Percentiles rank a stretch among this genome's conserved stretches.
Conservation (phyloP, 2,329 filamentous ascomycete genomes). For the Penicillium sp. region DNA sequence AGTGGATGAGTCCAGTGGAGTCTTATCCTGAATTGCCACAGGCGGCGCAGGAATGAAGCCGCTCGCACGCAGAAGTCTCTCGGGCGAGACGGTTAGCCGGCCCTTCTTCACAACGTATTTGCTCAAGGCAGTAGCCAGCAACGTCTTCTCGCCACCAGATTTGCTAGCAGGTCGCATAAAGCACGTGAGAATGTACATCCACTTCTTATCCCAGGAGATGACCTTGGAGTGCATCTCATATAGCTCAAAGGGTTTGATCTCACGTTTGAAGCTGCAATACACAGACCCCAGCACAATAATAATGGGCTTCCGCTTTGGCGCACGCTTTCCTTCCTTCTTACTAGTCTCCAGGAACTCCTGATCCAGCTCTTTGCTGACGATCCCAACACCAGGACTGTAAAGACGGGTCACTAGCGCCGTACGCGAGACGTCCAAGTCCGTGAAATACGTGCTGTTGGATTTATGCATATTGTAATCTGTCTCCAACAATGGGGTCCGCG, state of each 20-base stretch:
- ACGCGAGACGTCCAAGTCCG: constrained; percentile 79
- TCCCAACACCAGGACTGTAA: constrained; percentile 56
- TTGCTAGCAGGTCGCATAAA: constrained; percentile 57
- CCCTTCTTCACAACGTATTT: constrained; percentile 84
- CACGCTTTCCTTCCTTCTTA: constrained; percentile 52
- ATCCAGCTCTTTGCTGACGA: constrained; percentile 53
- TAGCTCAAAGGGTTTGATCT: constrained; percentile 66
- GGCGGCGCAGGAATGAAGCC: constrained; percentile 73
- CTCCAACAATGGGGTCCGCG: constrained; percentile 69
- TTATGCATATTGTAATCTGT: constrained; percentile 87
- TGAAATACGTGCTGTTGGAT: constrained; percentile 81
- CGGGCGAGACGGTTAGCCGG: constrained; percentile 78
- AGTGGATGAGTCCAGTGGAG: constrained; percentile 17
- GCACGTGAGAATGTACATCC: constrained; percentile 73
- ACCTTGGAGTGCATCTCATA: constrained; percentile 74
- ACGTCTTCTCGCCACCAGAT: constrained; percentile 57
- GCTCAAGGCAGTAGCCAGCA: constrained; percentile 69
- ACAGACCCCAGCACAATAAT: constrained; percentile 70
- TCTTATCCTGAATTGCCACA: constrained; percentile 46
- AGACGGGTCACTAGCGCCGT: constrained; percentile 74
- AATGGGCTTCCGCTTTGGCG: constrained; percentile 51
- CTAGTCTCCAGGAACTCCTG: constrained; percentile 50
- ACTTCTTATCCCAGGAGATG: constrained; percentile 75
- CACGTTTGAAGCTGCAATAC: constrained; percentile 68
- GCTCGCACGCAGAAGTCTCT: constrained; percentile 68